These are phyloP conservation scores for Botrytis sinoallii DNA, from an alignment of 2,329 filamentous ascomycete species.

Conservation along the genomic window DNA sequence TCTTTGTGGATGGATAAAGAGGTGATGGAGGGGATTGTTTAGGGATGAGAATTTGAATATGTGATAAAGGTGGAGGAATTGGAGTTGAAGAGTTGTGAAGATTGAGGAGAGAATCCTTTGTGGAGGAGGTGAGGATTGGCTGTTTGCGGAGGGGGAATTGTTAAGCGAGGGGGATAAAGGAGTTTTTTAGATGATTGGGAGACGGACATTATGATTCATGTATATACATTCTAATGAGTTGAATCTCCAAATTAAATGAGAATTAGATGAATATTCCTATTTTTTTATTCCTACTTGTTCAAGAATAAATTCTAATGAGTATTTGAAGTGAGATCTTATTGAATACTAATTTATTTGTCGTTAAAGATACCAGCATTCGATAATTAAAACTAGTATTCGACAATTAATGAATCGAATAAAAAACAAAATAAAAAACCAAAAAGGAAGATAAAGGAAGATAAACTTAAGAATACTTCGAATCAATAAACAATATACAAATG, in stretches of 20 bases:
- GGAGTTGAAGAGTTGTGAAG: neutral
- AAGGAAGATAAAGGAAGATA: no score
- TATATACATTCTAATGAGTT: neutral
- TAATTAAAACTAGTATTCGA: no score
- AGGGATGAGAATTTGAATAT: neutral
- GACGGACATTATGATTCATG: neutral
- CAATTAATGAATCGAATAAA: no score
- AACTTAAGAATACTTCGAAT: neutral
- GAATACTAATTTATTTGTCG: no score
- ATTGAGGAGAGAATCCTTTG: neutral
- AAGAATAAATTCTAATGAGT: neutral
- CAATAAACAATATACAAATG: fast-evolving
- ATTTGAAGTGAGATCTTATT: neutral
- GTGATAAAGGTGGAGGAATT: neutral
- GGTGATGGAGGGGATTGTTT: neutral
- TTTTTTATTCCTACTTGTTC: neutral
- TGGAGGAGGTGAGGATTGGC: neutral
- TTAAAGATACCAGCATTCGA: no score
- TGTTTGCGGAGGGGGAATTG: neutral
- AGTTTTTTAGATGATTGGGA: neutral
- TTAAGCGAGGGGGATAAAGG: neutral
- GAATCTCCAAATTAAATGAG: neutral
- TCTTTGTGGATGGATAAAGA: neutral
- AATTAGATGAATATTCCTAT: neutral
- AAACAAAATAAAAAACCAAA: no score